Evolutionary conservation across 441 rosid genomes (phyloP).

Genomic region (Aleurites moluccanus): DNA sequence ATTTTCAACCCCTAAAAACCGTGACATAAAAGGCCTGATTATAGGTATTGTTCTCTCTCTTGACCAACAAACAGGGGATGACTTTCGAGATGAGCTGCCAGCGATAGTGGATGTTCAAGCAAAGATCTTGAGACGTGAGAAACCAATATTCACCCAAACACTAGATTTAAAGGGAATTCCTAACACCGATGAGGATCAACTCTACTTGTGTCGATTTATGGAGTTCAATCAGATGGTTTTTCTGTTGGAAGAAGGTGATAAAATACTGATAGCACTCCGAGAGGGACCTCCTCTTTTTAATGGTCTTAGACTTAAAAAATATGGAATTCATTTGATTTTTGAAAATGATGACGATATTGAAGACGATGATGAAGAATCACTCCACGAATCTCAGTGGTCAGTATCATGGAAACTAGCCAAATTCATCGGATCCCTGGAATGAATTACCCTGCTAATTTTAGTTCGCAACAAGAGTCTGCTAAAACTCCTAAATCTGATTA

Average conservation of each 20-base stretch:
- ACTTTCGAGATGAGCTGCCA: conserved; percentile 34
- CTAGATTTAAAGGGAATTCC: conserved; percentile 53
- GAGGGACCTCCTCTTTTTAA: conserved; percentile 5
- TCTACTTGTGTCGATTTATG: conserved; percentile 48
- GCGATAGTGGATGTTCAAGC: conserved; percentile 38
- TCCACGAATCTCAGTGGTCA: conserved; percentile 27
- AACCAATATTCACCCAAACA: conserved; percentile 1
- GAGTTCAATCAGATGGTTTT: conserved; percentile 34
- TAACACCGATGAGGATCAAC: conserved; percentile 36
- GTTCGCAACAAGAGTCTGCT: no score
- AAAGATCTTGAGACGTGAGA: conserved; percentile 9
- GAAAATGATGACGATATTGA: conserved; percentile 39
- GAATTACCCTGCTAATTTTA: no score
- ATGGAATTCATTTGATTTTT: conserved; percentile 35
- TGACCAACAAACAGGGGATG: conserved; percentile 29
- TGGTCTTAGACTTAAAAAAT: conserved; percentile 35
- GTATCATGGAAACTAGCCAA: conserved; percentile 37
- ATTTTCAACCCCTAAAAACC: conserved; percentile 35
- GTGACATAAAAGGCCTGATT: conserved; percentile 39
- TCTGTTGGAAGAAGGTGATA: conserved; percentile 34
- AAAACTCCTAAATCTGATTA: no score
- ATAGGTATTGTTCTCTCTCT: conserved; percentile 51
- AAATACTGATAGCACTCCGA: conserved; percentile 15
- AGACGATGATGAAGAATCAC: conserved; percentile 30
- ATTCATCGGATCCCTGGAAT: background rate